Conservation (phyloP, 495 filamentous ascomycete genomes). For the Sporormia fimetaria region DNA sequence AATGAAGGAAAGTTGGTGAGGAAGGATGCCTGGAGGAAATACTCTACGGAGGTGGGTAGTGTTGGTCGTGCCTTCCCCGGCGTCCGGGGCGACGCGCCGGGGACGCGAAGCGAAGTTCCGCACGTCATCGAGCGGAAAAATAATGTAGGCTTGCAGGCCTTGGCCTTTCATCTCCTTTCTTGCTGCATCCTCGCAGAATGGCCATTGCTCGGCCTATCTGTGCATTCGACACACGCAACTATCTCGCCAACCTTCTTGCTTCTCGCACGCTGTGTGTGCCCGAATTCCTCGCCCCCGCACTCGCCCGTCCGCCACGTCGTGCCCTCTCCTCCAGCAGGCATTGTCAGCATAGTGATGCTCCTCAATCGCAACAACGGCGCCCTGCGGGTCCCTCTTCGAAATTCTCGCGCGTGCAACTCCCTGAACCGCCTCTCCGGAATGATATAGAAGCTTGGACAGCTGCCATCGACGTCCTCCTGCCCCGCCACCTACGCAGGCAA, state of each 20-base stretch:
- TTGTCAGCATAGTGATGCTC: not conserved
- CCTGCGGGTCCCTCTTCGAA: too few species aligned
- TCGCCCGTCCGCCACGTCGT: conserved; percentile 2
- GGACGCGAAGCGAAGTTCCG: too few species aligned
- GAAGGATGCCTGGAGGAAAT: too few species aligned
- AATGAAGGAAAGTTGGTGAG: too few species aligned
- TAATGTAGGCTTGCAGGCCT: too few species aligned
- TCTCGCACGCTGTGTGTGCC: conserved; percentile 5
- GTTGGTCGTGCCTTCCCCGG: too few species aligned
- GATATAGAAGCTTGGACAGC: conserved; percentile 34
- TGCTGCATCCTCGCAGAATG: too few species aligned
- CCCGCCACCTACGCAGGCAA: conserved; percentile 27
- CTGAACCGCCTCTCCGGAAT: conserved; percentile 1
- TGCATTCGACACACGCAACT: conserved; percentile 18
- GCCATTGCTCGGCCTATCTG: conserved; percentile 14
- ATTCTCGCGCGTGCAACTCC: conserved; percentile 9
- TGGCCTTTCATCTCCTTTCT: too few species aligned
- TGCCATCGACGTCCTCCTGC: conserved; percentile 38
- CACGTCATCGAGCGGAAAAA: too few species aligned
- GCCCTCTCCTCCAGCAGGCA: conserved; percentile 7
- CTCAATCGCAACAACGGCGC: not conserved
- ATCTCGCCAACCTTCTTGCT: conserved; percentile 8
- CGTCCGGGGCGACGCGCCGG: too few species aligned
- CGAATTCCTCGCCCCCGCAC: conserved; percentile 19
- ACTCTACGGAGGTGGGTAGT: too few species aligned